phyloP scores from a whole-genome alignment of 441 rosid species.

The Erysimum cheiri region DNA sequence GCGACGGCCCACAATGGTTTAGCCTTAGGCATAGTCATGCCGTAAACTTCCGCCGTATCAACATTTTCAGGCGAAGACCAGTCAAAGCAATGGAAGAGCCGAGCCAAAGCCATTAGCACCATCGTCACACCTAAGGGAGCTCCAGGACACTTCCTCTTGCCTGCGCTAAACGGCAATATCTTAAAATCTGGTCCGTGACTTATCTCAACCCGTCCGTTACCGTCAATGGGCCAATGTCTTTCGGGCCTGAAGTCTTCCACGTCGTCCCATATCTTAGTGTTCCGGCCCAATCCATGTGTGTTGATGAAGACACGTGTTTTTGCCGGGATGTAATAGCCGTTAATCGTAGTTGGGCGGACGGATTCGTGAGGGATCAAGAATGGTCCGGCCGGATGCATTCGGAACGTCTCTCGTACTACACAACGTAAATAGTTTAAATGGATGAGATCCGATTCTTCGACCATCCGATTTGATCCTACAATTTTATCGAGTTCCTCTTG shows the following conservation, averaged over 20 bases:
- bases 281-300: conserved; percentile 88
- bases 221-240: conserved; percentile 67
- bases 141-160: conserved; percentile 92
- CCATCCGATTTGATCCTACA: conserved; percentile 72
- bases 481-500: conserved; percentile 74
- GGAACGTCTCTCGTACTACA: conserved; percentile 88
- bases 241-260: conserved; percentile 82
- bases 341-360: conserved; percentile 64
- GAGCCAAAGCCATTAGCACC: conserved; percentile 86
- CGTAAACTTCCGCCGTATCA: conserved; percentile 73
- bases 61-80: conserved; percentile 68
- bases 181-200: conserved; percentile 89
- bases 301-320: conserved; percentile 86
- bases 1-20: conserved; percentile 65
- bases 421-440: conserved; percentile 82
- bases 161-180: conserved; percentile 87
- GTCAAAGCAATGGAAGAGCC: conserved; percentile 82
- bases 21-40: conserved; percentile 98
- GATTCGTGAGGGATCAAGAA: conserved; percentile 91
- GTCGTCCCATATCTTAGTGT: conserved; percentile 66
- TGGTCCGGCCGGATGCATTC: conserved; percentile 97
- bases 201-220: conserved; percentile 74
- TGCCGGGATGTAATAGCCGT: conserved; percentile 78
- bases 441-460: conserved; percentile 63
- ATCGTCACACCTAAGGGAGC: conserved; percentile 88